Base-by-base conservation (phyloP, 1,284 basidiomycete genomes). In the Coniferiporia weirii region DNA sequence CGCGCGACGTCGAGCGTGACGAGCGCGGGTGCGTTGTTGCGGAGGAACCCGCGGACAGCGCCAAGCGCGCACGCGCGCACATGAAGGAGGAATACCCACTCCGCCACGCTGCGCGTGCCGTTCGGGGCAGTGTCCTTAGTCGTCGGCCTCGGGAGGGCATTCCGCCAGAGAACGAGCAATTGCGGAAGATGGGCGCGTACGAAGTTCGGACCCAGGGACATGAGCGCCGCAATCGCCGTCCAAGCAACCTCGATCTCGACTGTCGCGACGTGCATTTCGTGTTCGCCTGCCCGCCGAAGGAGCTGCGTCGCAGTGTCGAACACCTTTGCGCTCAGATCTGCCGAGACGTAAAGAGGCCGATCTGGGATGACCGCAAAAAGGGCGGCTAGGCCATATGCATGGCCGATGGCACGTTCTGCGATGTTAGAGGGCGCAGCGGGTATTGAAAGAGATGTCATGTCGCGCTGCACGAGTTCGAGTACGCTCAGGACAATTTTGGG, bases 221-320 rank as follows among this genome's bases (percentile, higher is more conserved):
- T 95, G 52, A 99, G 76, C 0, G 93, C 87, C 0, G 91, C 88
- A 59, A 99, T 91, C 43, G 93, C 77, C 13, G 89, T 93, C 97
- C 97, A 99, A 0, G 96, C 94, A 1, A 96, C 88, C 68, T 95
- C 93, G 9, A 98, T 87, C 70, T 98, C 95, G 48, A 93, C 79
- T 7, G 83, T 82, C 0, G 93, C 94, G 36, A 92, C 74, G 54
- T 82, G 80, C 51, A 98, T 79, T 58, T 95, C 91, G 69, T 98
- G 95, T 60, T 97, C 93, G 12, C 91, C 92, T 1, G 92, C 88
- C 44, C 89, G 84, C 71, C 97, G 98, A 59, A 99, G 81, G 10
- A 99, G 80, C 57, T 91, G 85, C 1, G 92, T 93, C 1, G 96
- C 91, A 67, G 94, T 87, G 67, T 96, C 92, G 62, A 98, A 85